Evolutionary conservation across 129 eudicot genomes (phyloP), one percentile per base, ranked within the genome.

Genomic region (Chrysanthemum seticuspe): DNA sequence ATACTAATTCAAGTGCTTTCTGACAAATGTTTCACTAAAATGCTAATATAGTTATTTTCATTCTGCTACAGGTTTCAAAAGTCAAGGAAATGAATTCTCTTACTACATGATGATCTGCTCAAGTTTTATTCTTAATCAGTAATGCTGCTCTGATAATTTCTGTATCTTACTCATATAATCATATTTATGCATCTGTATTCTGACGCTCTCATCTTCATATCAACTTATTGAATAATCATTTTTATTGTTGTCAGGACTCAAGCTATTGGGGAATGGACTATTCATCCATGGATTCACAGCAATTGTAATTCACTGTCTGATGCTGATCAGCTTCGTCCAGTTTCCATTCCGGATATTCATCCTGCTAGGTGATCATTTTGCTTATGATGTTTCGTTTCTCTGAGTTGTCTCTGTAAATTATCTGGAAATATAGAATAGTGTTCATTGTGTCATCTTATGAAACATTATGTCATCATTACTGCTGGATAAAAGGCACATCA

Each of bases 51-150:
- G 7, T 49, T 13, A 14, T 25, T 50, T 77, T 40, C 13, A 78
- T 21, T 53, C 27, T 65, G 36, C 60, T 73, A 36, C 83, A 94
- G 98, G 97, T 76, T 94, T 94, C 64, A 52, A 80, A 74, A 82
- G 91, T 82, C 98, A 94, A 83, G 98, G 98, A 82, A 94, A 94
- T 84, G 98, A 94, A 76, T 94, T 94, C 83, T 94, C 98, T 18
- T 94, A 94, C 84, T 90, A 94, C 85, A 94, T 94, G 98, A 94
- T 94, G 97, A 94, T 94, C 73, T 94, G 98, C 87, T 90, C 98
- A 56, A 90, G 85, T 85, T 94, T 94, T 82, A 87, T 94, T 64
- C 91, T 90, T 62, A 94, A 94, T 85, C 82, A 82, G 97, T 88
- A 87, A 80, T 84, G 27, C 67, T 73, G 1, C 73, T 58, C 62